Evolutionary conservation across 129 eudicot species (phyloP).

Genomic region (Logfia minima): DNA sequence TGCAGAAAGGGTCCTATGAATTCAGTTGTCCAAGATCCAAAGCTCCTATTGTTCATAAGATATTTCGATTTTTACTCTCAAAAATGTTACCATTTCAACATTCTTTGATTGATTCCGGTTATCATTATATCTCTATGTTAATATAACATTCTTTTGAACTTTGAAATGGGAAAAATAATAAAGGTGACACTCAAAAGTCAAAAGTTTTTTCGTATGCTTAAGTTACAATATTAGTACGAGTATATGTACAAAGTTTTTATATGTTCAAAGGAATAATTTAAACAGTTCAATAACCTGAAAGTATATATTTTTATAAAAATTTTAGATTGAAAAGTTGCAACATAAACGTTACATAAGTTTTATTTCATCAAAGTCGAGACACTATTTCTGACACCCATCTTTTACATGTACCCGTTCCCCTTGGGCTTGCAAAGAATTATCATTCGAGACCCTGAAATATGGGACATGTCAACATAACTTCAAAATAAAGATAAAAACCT

Average conservation of each 20-base stretch:
- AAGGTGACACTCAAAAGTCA: not conserved
- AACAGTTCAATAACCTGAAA: not conserved
- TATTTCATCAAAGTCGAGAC: not conserved
- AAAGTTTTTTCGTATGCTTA: not conserved
- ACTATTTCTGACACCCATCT: not conserved
- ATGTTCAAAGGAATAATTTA: not conserved
- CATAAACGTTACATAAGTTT: not conserved
- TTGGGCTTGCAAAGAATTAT: constrained; percentile 3
- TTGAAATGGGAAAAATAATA: not conserved
- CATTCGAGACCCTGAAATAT: constrained; percentile 12
- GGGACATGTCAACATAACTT: not conserved
- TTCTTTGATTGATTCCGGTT: not conserved
- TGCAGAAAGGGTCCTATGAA: not conserved
- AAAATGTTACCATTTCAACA: not conserved
- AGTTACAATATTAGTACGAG: too few species aligned
- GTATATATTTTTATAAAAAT: not conserved
- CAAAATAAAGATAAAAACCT: constrained; percentile 1
- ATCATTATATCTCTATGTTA: not conserved
- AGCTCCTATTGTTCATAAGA: not conserved
- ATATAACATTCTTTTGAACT: constrained; percentile 5
- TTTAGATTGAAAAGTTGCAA: not conserved
- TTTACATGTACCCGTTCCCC: constrained; percentile 1
- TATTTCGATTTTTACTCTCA: not conserved
- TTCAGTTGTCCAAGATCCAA: constrained; percentile 2
- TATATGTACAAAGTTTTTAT: too few species aligned